A percentile compares a stretch with the other conserved stretches of the same genome.
phyloP scores from a whole-genome alignment of 2,329 filamentous ascomycete genomes.

The Trichophyton verrucosum region DNA sequence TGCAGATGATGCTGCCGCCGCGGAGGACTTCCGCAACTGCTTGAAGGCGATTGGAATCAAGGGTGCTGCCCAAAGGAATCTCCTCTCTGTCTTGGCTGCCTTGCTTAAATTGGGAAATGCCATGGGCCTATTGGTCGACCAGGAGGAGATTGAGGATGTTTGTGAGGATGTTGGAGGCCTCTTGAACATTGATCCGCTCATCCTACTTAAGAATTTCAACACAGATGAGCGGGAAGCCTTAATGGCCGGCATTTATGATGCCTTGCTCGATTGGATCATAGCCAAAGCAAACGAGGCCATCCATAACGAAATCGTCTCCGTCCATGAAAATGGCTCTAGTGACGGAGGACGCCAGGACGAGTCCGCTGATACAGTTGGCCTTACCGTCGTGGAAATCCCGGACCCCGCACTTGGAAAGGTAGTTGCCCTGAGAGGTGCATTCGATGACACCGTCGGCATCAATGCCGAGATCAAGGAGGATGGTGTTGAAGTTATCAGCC shows the following conservation, averaged over 20 bases:
- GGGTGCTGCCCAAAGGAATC: slow-evolving; percentile 63
- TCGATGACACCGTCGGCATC: slow-evolving; percentile 85
- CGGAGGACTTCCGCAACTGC: slow-evolving; percentile 80
- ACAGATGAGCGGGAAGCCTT: slow-evolving; percentile 74
- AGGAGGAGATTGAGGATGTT: slow-evolving; percentile 69
- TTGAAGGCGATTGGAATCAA: slow-evolving; percentile 91
- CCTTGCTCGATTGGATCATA: slow-evolving; percentile 89
- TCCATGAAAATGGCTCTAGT: slow-evolving; percentile 52
- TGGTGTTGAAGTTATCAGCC: slow-evolving; percentile 61
- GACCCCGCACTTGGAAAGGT: slow-evolving; percentile 72
- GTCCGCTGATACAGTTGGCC: slow-evolving; percentile 68
- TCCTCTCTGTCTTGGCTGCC: slow-evolving; percentile 76
- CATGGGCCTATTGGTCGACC: slow-evolving; percentile 69
- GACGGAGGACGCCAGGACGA: slow-evolving; percentile 57
- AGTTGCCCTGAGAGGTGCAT: slow-evolving; percentile 75
- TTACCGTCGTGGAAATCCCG: slow-evolving; percentile 80
- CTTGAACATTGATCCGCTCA: slow-evolving; percentile 73
- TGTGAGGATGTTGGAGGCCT: slow-evolving; percentile 84
- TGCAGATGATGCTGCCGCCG: slow-evolving; percentile 80
- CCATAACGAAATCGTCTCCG: slow-evolving; percentile 55
- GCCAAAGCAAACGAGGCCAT: slow-evolving; percentile 79
- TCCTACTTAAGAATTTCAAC: slow-evolving; percentile 63
- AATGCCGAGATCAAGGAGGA: slow-evolving; percentile 97
- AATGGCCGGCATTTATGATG: slow-evolving; percentile 81
- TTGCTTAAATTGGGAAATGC: slow-evolving; percentile 87